Evolutionary conservation across 352 stramenopile species (phyloP).

Genomic region (Thalassiosira allenii): DNA sequence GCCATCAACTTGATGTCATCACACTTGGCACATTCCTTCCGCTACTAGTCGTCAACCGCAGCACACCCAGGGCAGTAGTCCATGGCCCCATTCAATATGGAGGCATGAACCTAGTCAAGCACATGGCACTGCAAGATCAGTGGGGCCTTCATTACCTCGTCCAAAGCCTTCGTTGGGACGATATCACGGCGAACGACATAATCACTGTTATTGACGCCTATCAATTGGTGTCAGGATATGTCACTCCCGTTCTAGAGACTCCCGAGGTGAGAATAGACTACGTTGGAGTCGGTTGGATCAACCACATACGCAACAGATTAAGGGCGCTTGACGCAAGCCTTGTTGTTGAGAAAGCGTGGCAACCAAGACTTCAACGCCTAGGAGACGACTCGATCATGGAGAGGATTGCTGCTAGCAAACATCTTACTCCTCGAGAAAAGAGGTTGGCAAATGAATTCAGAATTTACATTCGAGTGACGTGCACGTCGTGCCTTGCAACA

Average conservation of each 20-base stretch:
- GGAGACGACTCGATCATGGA: conserved; percentile 26
- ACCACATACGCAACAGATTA: neutral
- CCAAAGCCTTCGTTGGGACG: neutral
- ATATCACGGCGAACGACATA: conserved; percentile 15
- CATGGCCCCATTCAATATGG: conserved; percentile 20
- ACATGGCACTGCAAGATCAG: neutral
- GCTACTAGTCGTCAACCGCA: neutral
- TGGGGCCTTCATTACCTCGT: neutral
- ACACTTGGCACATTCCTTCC: conserved; percentile 1
- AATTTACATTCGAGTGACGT: neutral
- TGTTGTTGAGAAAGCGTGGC: conserved; percentile 21
- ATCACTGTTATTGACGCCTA: neutral
- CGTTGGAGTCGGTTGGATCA: neutral
- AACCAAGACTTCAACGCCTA: conserved; percentile 10
- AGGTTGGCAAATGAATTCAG: neutral
- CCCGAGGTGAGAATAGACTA: neutral
- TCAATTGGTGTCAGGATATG: conserved; percentile 2
- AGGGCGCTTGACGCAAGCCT: neutral
- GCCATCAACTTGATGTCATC: neutral
- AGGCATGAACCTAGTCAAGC: conserved; percentile 2
- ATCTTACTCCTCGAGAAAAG: neutral
- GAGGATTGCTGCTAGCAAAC: neutral
- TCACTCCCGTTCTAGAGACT: neutral
- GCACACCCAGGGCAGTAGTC: conserved; percentile 6
- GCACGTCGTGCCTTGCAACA: neutral